Conservation (phyloP, 1,284 basidiomycete genomes). For the Wolfiporia cocos region DNA sequence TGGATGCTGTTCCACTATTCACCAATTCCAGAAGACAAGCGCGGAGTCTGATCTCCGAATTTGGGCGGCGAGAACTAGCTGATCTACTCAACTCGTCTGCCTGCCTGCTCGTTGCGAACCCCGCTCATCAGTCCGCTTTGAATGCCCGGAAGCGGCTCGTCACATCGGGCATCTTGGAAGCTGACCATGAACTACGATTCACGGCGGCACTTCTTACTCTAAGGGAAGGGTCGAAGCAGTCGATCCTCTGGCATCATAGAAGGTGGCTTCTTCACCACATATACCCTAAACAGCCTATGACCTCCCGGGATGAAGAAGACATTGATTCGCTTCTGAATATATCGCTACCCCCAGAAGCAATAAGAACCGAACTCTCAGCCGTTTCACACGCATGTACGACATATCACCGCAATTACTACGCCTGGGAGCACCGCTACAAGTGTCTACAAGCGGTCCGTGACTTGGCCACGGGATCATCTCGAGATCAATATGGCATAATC, state of each 20-base stretch:
- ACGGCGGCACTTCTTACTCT: slow-evolving; percentile 41
- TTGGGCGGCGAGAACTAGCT: neutral
- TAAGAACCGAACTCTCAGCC: slow-evolving; percentile 40
- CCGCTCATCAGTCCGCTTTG: slow-evolving; percentile 59
- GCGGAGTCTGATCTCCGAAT: neutral
- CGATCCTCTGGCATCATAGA: slow-evolving; percentile 61
- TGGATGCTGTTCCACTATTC: slow-evolving; percentile 35
- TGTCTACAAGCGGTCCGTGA: slow-evolving; percentile 28
- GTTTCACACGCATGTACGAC: slow-evolving; percentile 43
- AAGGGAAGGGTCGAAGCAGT: slow-evolving; percentile 52
- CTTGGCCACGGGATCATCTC: slow-evolving; percentile 8
- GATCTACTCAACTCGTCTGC: slow-evolving; percentile 30
- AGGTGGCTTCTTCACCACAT: slow-evolving; percentile 46
- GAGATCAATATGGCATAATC: slow-evolving; percentile 15
- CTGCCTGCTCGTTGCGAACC: slow-evolving; percentile 55
- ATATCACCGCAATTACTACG: slow-evolving; percentile 65
- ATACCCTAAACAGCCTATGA: slow-evolving; percentile 1
- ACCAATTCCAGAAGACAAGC: neutral
- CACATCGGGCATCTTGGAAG: slow-evolving; percentile 25
- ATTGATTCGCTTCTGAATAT: slow-evolving; percentile 11
- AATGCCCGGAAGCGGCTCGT: slow-evolving; percentile 53
- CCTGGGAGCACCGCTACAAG: slow-evolving; percentile 53
- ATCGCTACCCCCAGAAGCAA: slow-evolving; percentile 22
- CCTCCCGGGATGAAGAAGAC: neutral
- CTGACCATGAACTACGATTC: slow-evolving; percentile 41